These are phyloP conservation scores for Acer negundo DNA, from an alignment of 345 rosid species.

Conservation along the genomic window DNA sequence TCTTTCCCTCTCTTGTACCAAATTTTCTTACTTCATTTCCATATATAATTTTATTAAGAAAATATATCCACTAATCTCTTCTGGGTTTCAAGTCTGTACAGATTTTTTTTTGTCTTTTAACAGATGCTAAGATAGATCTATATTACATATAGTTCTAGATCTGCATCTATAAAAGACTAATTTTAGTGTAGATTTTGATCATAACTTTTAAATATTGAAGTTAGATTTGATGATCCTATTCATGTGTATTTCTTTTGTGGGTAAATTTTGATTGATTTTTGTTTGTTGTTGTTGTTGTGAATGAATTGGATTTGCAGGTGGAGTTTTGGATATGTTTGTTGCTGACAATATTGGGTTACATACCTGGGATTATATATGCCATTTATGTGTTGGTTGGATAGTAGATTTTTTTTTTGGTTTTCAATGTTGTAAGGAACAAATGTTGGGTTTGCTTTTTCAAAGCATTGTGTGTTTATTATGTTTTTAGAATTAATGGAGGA, in stretches of 20 bases:
- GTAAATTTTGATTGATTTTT: not conserved
- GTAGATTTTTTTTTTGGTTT: not conserved
- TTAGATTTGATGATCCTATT: not conserved
- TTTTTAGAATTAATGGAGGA: not conserved
- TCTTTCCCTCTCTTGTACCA: not conserved
- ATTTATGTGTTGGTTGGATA: constrained; percentile 77
- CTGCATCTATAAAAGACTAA: no score
- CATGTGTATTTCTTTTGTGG: not conserved
- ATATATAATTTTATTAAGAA: no score
- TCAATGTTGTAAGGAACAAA: not conserved
- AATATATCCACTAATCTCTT: no score
- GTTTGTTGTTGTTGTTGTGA: not conserved
- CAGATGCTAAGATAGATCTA: no score
- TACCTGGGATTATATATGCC: constrained; percentile 91
- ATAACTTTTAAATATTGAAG: no score
- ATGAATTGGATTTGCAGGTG: constrained; percentile 45
- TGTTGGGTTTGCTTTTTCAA: not conserved
- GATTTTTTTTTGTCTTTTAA: no score
- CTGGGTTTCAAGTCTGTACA: no score
- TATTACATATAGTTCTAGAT: no score
- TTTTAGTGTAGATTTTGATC: no score
- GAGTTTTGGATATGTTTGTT: constrained; percentile 89
- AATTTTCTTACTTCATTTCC: not conserved
- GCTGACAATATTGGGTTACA: constrained; percentile 73
- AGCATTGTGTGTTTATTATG: not conserved